Conservation (phyloP, 1,139 yeast species). For the Hemisphaericaspora xylofermentans region DNA sequence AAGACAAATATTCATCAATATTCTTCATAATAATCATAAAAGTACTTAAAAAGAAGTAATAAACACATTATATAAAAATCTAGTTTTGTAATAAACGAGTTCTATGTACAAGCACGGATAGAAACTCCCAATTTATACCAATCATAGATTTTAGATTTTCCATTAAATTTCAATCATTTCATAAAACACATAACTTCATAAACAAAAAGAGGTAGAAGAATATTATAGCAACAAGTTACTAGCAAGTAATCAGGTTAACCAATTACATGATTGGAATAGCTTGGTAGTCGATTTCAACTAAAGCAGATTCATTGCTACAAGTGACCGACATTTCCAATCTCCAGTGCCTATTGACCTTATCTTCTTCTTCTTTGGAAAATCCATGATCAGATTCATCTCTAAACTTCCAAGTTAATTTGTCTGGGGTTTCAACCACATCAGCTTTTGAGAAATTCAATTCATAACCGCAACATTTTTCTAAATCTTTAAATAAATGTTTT, state of each 20-base stretch:
- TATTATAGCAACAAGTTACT: background rate
- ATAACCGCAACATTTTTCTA: slow-evolving; percentile 60
- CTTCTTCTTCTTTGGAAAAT: slow-evolving; percentile 47
- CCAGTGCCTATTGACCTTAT: slow-evolving; percentile 51
- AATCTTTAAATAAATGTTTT: slow-evolving; percentile 67
- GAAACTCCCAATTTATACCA: background rate
- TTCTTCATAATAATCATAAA: background rate
- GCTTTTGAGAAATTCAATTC: slow-evolving; percentile 53
- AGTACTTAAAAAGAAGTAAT: background rate
- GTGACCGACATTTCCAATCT: slow-evolving; percentile 55
- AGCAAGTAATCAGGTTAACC: background rate
- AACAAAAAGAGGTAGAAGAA: background rate
- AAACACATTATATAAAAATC: background rate
- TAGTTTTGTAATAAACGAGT: background rate
- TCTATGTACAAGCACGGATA: background rate
- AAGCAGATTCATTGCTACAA: slow-evolving; percentile 59
- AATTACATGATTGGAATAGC: slow-evolving; percentile 33
- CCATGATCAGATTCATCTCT: slow-evolving; percentile 56
- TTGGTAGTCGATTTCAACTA: slow-evolving; percentile 59
- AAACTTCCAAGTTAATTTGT: slow-evolving; percentile 51
- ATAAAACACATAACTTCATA: slow-evolving; percentile 6
- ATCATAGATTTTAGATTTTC: background rate
- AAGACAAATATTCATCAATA: background rate
- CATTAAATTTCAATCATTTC: background rate
- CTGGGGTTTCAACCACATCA: slow-evolving; percentile 48